A percentile compares a stretch with the other conserved stretches of the same genome.
These are phyloP conservation scores for Metschnikowia gelsemii DNA, from an alignment of 805 yeast species.

Conservation along the genomic window DNA sequence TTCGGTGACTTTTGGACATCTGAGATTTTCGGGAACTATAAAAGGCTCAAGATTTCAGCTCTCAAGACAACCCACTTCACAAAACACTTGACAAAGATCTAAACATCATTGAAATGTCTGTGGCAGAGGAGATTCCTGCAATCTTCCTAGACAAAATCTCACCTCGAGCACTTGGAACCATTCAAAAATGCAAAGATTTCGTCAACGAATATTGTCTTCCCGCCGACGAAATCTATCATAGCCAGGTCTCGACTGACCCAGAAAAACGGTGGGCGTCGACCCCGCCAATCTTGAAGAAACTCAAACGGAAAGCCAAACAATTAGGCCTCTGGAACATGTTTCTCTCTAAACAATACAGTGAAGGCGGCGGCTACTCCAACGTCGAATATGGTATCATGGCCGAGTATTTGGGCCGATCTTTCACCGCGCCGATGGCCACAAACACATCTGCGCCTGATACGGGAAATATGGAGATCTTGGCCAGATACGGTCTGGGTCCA, in stretches of 20 bases:
- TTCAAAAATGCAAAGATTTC: conserved; percentile 45
- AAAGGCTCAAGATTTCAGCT: neutral
- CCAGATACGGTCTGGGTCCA: conserved; percentile 39
- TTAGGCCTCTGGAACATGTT: conserved; percentile 64
- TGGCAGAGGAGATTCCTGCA: conserved; percentile 40
- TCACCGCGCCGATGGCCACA: conserved; percentile 57
- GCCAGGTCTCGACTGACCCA: conserved; percentile 42
- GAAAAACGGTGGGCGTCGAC: conserved; percentile 45
- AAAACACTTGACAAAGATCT: no score
- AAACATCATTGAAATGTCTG: conserved; percentile 7
- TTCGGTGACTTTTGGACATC: no score
- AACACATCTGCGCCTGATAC: conserved; percentile 65
- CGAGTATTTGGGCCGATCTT: conserved; percentile 55
- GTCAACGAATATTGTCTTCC: conserved; percentile 59
- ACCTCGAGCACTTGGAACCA: conserved; percentile 38
- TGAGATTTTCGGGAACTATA: neutral
- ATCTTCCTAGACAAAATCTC: conserved; percentile 37
- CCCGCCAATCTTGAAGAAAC: conserved; percentile 49
- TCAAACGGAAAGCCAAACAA: conserved; percentile 51
- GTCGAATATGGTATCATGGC: conserved; percentile 68
- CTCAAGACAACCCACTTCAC: no score
- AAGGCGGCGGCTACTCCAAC: conserved; percentile 60
- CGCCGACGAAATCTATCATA: conserved; percentile 46
- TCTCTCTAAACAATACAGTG: conserved; percentile 45
- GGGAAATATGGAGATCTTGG: conserved; percentile 56